These are phyloP conservation scores for Geotrichum aggregatum DNA, from an alignment of 1,139 yeast species.

Conservation along the genomic window DNA sequence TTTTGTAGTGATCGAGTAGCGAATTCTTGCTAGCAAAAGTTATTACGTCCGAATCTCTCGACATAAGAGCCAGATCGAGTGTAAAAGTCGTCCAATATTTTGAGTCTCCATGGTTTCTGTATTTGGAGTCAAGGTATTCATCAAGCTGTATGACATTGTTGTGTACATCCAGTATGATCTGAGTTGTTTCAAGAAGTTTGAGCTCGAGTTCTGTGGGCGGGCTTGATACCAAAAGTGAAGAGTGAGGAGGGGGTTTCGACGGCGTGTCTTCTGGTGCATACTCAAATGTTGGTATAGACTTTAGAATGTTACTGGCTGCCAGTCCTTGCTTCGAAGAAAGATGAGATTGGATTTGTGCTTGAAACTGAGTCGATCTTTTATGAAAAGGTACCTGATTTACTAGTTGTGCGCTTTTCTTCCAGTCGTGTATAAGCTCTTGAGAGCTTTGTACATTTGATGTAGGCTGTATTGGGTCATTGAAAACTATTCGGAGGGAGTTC, in stretches of 20 bases:
- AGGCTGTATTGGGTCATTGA: constrained; percentile 28
- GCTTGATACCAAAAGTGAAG: background rate
- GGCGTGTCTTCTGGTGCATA: constrained; percentile 2
- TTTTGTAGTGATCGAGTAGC: constrained; percentile 8
- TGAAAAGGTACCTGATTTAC: constrained; percentile 15
- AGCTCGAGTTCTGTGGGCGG: constrained; percentile 10
- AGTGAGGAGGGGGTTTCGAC: background rate
- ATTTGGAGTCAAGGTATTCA: background rate
- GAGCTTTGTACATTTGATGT: background rate
- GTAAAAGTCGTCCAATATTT: constrained; percentile 9
- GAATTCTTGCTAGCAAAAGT: constrained; percentile 3
- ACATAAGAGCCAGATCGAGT: constrained; percentile 11
- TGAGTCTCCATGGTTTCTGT: background rate
- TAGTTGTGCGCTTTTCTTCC: background rate
- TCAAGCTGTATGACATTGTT: constrained; percentile 8
- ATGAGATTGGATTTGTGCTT: background rate
- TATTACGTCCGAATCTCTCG: constrained; percentile 18
- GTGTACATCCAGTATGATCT: constrained; percentile 3
- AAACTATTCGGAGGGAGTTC: constrained; percentile 30
- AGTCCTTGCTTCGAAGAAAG: background rate
- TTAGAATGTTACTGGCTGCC: background rate
- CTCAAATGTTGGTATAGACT: background rate
- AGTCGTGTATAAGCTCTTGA: background rate
- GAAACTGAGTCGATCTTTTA: background rate
- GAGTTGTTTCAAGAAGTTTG: constrained; percentile 7